Evolutionary conservation across 2,329 filamentous ascomycete genomes (phyloP).

Genomic region (Colletotrichum sublineola): DNA sequence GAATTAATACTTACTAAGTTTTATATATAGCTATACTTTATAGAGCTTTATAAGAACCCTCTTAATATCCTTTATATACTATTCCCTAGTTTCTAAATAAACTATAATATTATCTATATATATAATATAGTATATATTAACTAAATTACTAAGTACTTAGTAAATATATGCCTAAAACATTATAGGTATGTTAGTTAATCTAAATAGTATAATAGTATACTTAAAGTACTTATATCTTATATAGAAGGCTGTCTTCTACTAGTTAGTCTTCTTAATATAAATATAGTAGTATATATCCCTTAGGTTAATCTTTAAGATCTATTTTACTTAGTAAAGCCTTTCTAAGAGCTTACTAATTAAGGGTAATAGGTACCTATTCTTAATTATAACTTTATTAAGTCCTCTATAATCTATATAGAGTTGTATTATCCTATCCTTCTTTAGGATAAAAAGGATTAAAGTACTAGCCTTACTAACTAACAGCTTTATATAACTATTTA

Average conservation of each 20-base stretch:
- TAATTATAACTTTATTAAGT: too few relatives aligned
- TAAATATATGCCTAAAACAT: conserved; percentile 10
- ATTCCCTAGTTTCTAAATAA: neutral
- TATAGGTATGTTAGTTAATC: neutral
- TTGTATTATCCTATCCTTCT: too few relatives aligned
- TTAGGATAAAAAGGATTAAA: too few relatives aligned
- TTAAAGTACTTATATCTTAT: neutral
- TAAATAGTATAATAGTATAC: conserved; percentile 23
- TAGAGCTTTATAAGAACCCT: neutral
- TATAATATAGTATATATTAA: conserved; percentile 9
- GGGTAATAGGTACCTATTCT: neutral
- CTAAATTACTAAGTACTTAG: neutral
- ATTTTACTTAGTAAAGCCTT: conserved; percentile 1
- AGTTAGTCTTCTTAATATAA: conserved; percentile 2
- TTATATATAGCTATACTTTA: too few relatives aligned
- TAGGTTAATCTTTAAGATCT: neutral
- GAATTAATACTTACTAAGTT: neutral
- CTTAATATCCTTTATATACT: neutral
- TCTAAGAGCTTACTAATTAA: neutral
- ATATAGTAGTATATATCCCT: conserved; percentile 3
- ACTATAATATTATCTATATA: conserved; percentile 8
- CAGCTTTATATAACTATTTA: too few relatives aligned
- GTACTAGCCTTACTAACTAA: too few relatives aligned
- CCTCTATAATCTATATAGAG: too few relatives aligned
- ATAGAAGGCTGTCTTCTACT: conserved; percentile 9